These are phyloP conservation scores for Bifiguratus adelaidae DNA, from an alignment of 192 early-diverging fungal genomes.

Conservation along the genomic window DNA sequence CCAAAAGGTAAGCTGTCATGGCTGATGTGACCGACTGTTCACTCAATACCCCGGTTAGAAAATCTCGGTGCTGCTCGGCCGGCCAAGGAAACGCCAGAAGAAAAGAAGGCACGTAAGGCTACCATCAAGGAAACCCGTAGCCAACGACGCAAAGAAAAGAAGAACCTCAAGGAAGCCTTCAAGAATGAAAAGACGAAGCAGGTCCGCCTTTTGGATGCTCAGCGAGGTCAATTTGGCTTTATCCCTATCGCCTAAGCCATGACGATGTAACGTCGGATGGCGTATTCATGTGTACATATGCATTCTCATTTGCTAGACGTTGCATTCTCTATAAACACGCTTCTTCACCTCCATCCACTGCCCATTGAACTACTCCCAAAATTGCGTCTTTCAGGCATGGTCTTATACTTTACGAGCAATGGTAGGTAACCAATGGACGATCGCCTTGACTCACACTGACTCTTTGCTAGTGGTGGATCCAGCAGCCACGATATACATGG, in stretches of 20 bases:
- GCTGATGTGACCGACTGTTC: neutral
- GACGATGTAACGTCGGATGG: too few relatives aligned
- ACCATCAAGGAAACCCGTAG: conserved; percentile 49
- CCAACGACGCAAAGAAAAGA: conserved; percentile 63
- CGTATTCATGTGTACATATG: too few relatives aligned
- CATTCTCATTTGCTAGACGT: too few relatives aligned
- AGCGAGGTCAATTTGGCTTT: conserved; percentile 32
- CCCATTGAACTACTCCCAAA: too few relatives aligned
- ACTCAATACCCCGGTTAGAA: conserved; percentile 8
- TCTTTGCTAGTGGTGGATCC: conserved; percentile 42
- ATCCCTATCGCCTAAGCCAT: conserved; percentile 28
- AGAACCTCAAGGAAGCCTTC: conserved; percentile 70
- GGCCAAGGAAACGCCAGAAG: conserved; percentile 80
- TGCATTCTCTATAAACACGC: too few relatives aligned
- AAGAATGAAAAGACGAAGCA: conserved; percentile 57
- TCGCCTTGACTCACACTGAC: neutral
- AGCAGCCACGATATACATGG: conserved; percentile 87
- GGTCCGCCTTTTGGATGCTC: conserved; percentile 39
- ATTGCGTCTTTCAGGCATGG: conserved; percentile 49
- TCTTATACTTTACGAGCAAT: conserved; percentile 62
- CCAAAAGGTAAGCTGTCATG: conserved; percentile 19
- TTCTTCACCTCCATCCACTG: too few relatives aligned
- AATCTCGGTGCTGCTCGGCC: conserved; percentile 67
- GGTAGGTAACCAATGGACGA: conserved; percentile 7
- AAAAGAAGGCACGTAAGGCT: conserved; percentile 87